A percentile compares a stretch with the other conserved stretches of the same genome.
These are phyloP conservation scores for Boletus subparvulus DNA, from an alignment of 768 basidiomycete genomes.

Conservation along the genomic window DNA sequence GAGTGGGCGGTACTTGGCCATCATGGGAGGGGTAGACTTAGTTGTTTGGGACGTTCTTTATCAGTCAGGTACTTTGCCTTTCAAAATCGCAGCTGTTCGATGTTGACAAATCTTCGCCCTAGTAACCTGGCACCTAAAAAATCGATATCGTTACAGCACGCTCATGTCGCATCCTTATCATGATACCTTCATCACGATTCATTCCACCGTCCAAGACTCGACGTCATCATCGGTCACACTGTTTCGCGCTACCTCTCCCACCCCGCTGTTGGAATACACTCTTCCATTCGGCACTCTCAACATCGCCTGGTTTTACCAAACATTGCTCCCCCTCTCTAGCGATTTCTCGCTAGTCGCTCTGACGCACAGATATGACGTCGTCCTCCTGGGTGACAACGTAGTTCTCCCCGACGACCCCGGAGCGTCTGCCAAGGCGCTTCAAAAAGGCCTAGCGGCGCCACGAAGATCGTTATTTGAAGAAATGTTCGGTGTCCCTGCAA, in stretches of 20 bases:
- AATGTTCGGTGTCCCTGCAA: constrained; percentile 82
- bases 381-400: constrained; percentile 65
- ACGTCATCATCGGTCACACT: constrained; percentile 44
- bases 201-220: constrained; percentile 33
- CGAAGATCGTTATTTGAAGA: constrained; percentile 79
- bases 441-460: constrained; percentile 31
- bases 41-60: constrained; percentile 73
- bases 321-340: constrained; percentile 32
- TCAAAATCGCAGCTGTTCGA: background rate
- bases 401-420: constrained; percentile 43
- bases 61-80: constrained; percentile 48
- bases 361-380: constrained; percentile 61
- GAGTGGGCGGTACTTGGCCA: constrained; percentile 68
- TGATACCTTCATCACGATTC: constrained; percentile 61
- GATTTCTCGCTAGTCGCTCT: constrained; percentile 67
- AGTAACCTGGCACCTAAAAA: constrained; percentile 63
- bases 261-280: constrained; percentile 41
- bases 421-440: constrained; percentile 39
- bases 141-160: constrained; percentile 37
- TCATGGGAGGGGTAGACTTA: constrained; percentile 48
- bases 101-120: constrained; percentile 1
- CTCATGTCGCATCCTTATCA: constrained; percentile 57
- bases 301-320: constrained; percentile 39
- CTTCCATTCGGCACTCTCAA: constrained; percentile 67
- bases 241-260: constrained; percentile 47